Conservation (phyloP, 768 basidiomycete species). For the Pholiota microspora region DNA sequence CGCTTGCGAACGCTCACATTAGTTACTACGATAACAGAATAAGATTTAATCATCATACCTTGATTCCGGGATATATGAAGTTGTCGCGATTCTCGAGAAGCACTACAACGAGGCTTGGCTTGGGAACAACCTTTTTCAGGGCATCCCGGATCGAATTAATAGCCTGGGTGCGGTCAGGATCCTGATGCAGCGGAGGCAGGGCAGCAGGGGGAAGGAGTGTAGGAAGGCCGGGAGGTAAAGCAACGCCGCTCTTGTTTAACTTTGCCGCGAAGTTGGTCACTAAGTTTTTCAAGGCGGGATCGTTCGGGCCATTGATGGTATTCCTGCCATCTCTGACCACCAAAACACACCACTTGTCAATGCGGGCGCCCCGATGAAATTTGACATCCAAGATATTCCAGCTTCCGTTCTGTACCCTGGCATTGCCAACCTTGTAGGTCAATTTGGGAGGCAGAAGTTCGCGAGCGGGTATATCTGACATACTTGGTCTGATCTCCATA, state of each 20-base stretch:
- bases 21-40: not conserved
- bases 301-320: slow-evolving; percentile 38
- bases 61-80: slow-evolving; percentile 78
- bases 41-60: slow-evolving; percentile 33
- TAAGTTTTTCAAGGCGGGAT: slow-evolving; percentile 39
- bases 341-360: slow-evolving; percentile 65
- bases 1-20: slow-evolving; percentile 32
- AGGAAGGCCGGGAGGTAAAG: slow-evolving; percentile 35
- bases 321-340: slow-evolving; percentile 51
- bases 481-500: slow-evolving; percentile 49
- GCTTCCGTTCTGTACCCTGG: slow-evolving; percentile 52
- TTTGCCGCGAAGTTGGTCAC: slow-evolving; percentile 55
- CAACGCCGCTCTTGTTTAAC: slow-evolving; percentile 59
- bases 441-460: slow-evolving; percentile 60
- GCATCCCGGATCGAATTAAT: slow-evolving; percentile 37
- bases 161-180: slow-evolving; percentile 36
- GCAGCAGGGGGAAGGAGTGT: slow-evolving; percentile 34
- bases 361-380: slow-evolving; percentile 54
- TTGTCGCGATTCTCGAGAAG: slow-evolving; percentile 68
- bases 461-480: slow-evolving; percentile 65
- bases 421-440: slow-evolving; percentile 47
- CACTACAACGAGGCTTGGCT: slow-evolving; percentile 68
- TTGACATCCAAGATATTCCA: slow-evolving; percentile 80
- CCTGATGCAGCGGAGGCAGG: slow-evolving; percentile 25
- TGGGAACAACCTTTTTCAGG: slow-evolving; percentile 35